Evolutionary conservation across 371 early-diverging fungal genomes (phyloP), one percentile per base, ranked within the genome.

Genomic region (Mortierella sp.): DNA sequence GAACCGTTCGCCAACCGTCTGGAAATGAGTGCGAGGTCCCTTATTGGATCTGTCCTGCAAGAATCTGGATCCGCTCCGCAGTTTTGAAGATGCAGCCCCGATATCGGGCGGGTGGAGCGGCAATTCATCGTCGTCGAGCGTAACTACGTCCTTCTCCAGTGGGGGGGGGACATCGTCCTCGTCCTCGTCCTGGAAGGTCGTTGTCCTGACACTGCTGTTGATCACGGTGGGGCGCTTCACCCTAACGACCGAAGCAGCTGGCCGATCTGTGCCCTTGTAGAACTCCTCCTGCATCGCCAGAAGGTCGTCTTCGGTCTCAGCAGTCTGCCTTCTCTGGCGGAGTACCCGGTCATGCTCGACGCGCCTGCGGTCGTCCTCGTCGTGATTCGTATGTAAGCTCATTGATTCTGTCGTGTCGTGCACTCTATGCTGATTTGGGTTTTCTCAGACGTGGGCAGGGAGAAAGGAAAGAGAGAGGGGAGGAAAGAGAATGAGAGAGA

Each of bases 201-300:
- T 79, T 26, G 55, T 53, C 15, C 56, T 70, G 8, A 19, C 23
- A 42, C 39, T 54, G 30, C 39, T 27, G 30, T 26, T 14, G 34
- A 46, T 21, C 28, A 65, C 50, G 19, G 58, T 44, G 12, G 82
- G 76, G 8, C 69, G 76, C 30, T 62, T 52, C 42, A 72, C 71
- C n/a, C 83, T 70, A 37, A 72, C 53, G 15, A 84, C 85, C 26
- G 78, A 72, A 6, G 90, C 89, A 1, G 89, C 83, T 6, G 84
- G 85, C 24, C 42, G 60, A 49, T 70, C 80, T 2, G 73, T 56
- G 8, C 65, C 76, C 19, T 58, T 79, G 50, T 83, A 78, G 60
- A 89, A 91, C 51, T 86, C 86, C 27, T 80, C 71, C 41, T 91
- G 89, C 49, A 89, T 56, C 15, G 79, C 78, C 34, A 89, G 82